phyloP scores from a whole-genome alignment of 345 rosid species.

The Bruguiera sexangula region DNA sequence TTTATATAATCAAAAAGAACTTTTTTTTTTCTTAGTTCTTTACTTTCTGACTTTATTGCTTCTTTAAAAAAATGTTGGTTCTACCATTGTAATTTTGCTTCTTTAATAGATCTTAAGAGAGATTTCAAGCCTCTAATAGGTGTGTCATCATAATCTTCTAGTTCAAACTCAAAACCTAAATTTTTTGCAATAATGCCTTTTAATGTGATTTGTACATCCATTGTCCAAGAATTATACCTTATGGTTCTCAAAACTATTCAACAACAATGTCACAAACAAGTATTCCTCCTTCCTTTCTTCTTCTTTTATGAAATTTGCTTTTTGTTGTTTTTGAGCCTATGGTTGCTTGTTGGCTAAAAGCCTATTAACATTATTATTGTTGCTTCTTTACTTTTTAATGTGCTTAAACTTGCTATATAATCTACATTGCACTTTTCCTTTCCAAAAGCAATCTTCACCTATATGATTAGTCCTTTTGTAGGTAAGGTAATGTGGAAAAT shows the following conservation, averaged over 20 bases:
- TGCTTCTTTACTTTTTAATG: not conserved
- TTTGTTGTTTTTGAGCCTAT: not conserved
- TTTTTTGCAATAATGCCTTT: not conserved
- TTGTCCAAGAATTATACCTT: not conserved
- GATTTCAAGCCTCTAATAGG: not conserved
- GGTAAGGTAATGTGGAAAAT: not conserved
- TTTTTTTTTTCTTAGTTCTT: too few relatives aligned
- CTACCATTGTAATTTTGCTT: not conserved
- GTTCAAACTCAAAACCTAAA: not conserved
- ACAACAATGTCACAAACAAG: not conserved
- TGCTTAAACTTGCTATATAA: not conserved
- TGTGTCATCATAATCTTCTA: not conserved
- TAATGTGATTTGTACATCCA: not conserved
- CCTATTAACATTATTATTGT: not conserved
- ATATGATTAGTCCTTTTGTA: not conserved
- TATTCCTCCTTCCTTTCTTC: not conserved
- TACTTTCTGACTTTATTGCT: not conserved
- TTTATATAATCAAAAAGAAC: too few relatives aligned
- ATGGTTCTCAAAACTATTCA: too few relatives aligned
- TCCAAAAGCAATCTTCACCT: not conserved
- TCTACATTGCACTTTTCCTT: not conserved
- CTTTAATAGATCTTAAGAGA: not conserved
- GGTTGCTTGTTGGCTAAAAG: too few relatives aligned
- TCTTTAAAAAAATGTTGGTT: not conserved
- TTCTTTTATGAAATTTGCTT: too few relatives aligned